A percentile compares a stretch with the other conserved stretches of the same genome.
These are phyloP conservation scores for Picea sitchensis DNA, from an alignment of 75 land plant genomes.

Conservation along the genomic window DNA sequence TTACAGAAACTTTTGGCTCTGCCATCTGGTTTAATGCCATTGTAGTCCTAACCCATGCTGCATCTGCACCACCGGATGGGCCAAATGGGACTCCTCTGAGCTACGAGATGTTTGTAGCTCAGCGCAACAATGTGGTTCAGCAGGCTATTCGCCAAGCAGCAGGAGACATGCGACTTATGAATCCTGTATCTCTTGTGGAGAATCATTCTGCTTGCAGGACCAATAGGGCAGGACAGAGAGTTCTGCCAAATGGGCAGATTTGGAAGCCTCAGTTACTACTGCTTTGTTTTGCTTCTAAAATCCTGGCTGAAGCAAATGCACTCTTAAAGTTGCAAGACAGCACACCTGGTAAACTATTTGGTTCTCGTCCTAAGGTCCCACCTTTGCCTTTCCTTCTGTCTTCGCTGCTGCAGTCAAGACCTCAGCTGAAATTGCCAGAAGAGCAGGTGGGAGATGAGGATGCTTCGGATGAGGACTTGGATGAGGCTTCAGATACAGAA, in stretches of 20 bases:
- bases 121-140: slow-evolving; percentile 89
- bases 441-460: slow-evolving; percentile 69
- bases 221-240: slow-evolving; percentile 70
- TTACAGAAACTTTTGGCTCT: slow-evolving; percentile 66
- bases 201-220: slow-evolving; percentile 87
- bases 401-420: slow-evolving; percentile 74
- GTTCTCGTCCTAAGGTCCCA: slow-evolving; percentile 67
- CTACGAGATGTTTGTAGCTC: slow-evolving; percentile 89
- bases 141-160: slow-evolving; percentile 89
- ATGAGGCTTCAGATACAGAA: slow-evolving; percentile 68
- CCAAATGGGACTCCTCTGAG: slow-evolving; percentile 84
- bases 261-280: slow-evolving; percentile 88
- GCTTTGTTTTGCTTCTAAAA: slow-evolving; percentile 85
- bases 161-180: slow-evolving; percentile 92
- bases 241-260: slow-evolving; percentile 85
- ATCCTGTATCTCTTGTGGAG: slow-evolving; percentile 91
- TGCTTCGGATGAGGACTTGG: slow-evolving; percentile 72
- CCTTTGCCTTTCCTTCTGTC: slow-evolving; percentile 85
- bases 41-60: slow-evolving; percentile 86
- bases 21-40: slow-evolving; percentile 92
- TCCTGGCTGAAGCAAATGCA: slow-evolving; percentile 86
- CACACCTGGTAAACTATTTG: slow-evolving; percentile 66
- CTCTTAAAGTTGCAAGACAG: slow-evolving; percentile 80
- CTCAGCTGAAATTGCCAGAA: slow-evolving; percentile 59
- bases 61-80: slow-evolving; percentile 96